Conservation (phyloP, 2,329 filamentous ascomycete genomes). For the Colletotrichum sp. region DNA sequence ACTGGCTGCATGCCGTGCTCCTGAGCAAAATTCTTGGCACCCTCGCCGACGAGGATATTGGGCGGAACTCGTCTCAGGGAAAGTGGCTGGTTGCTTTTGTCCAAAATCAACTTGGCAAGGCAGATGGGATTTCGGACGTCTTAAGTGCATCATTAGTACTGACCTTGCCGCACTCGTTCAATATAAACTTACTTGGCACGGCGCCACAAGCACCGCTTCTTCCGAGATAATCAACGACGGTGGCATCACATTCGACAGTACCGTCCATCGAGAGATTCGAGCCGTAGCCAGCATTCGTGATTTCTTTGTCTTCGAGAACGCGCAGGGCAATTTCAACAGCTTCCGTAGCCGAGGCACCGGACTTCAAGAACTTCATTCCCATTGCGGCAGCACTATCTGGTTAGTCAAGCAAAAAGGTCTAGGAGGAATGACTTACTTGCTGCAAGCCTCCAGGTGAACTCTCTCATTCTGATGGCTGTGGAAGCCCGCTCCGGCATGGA, state of each 20-base stretch:
- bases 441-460: slow-evolving; percentile 84
- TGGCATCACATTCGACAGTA: slow-evolving; percentile 92
- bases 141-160: slow-evolving; percentile 39
- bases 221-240: slow-evolving; percentile 88
- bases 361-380: slow-evolving; percentile 81
- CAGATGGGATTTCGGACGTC: slow-evolving; percentile 93
- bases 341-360: slow-evolving; percentile 81
- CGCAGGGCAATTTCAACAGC: slow-evolving; percentile 90
- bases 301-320: slow-evolving; percentile 88
- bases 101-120: slow-evolving; percentile 82
- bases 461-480: slow-evolving; percentile 88
- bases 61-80: slow-evolving; percentile 89
- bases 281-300: slow-evolving; percentile 95
- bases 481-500: slow-evolving; percentile 94
- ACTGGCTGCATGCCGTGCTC: slow-evolving; percentile 77
- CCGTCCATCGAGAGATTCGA: slow-evolving; percentile 94
- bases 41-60: slow-evolving; percentile 86
- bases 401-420: background rate
- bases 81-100: slow-evolving; percentile 77
- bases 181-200: slow-evolving; percentile 73
- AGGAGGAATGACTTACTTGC: slow-evolving; percentile 68
- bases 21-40: slow-evolving; percentile 85
- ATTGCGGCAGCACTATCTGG: slow-evolving; percentile 76
- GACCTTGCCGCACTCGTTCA: background rate
- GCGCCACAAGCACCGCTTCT: slow-evolving; percentile 94